Conservation (phyloP, 148 eudicot species). For the Amaranthus palmeri region DNA sequence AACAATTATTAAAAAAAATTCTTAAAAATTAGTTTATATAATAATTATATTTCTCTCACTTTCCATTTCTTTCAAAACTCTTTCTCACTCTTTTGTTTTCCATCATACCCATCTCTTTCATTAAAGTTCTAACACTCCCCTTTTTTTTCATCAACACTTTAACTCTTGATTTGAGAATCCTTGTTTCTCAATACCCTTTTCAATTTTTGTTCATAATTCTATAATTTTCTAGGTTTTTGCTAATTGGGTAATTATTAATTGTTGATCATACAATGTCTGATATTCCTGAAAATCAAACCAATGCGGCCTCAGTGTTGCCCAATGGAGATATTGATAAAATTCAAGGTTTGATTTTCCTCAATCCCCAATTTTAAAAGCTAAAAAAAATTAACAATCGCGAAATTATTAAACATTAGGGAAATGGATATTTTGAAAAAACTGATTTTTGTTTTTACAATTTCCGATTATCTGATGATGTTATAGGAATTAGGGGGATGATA, state of each 20-base stretch:
- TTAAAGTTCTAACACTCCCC: background rate
- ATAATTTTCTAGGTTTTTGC: constrained; percentile 5
- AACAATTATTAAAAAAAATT: no score
- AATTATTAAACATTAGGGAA: background rate
- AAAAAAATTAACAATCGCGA: no score
- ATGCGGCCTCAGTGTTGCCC: constrained; percentile 32
- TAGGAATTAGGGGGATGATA: background rate
- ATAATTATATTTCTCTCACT: background rate
- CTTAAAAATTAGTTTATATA: background rate
- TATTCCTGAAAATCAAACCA: constrained; percentile 42
- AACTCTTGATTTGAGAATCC: constrained; percentile 1
- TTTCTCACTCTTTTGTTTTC: background rate
- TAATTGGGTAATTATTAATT: background rate
- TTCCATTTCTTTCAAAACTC: background rate
- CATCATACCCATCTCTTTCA: constrained; percentile 5
- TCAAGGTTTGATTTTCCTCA: constrained; percentile 34
- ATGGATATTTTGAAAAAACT: background rate
- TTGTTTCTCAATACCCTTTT: constrained; percentile 1
- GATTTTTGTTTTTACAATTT: background rate
- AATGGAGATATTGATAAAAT: constrained; percentile 32
- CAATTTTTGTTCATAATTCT: background rate
- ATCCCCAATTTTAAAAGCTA: no score
- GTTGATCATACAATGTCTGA: constrained; percentile 48
- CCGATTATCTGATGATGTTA: no score
- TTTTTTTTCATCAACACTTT: constrained; percentile 8